Conservation (phyloP, 2,329 filamentous ascomycete genomes). For the Verruconis gallopava region DNA sequence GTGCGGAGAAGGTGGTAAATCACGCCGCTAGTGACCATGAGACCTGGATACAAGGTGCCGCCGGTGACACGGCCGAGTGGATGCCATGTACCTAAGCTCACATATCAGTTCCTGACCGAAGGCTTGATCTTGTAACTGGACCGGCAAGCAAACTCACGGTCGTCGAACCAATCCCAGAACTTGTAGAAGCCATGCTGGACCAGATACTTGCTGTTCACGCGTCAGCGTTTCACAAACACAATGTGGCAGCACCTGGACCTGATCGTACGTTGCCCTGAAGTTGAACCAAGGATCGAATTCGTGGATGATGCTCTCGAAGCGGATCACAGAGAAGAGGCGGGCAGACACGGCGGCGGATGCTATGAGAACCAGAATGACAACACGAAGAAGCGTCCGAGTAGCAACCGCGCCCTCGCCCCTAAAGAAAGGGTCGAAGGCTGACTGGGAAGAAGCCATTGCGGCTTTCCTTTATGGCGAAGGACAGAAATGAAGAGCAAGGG, state of each 20-base stretch:
- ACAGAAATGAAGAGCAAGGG: too few relatives aligned
- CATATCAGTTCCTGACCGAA: slow-evolving; percentile 6
- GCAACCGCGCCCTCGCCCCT: slow-evolving; percentile 69
- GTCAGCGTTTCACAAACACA: neutral
- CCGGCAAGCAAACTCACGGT: slow-evolving; percentile 45
- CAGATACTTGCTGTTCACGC: slow-evolving; percentile 63
- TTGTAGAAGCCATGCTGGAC: slow-evolving; percentile 95
- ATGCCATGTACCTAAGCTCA: slow-evolving; percentile 75
- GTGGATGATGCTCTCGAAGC: slow-evolving; percentile 99
- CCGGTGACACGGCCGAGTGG: slow-evolving; percentile 95
- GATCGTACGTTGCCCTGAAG: slow-evolving; percentile 66
- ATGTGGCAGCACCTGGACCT: neutral
- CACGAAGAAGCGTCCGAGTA: slow-evolving; percentile 70
- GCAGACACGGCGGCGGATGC: slow-evolving; percentile 84
- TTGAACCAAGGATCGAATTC: slow-evolving; percentile 99
- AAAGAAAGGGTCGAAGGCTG: slow-evolving; percentile 36
- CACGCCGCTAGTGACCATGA: slow-evolving; percentile 96
- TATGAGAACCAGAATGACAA: slow-evolving; percentile 83
- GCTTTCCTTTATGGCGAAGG: too few relatives aligned
- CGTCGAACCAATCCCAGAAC: slow-evolving; percentile 99
- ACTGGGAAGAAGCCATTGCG: slow-evolving; percentile 3
- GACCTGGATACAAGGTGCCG: slow-evolving; percentile 93
- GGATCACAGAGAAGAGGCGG: slow-evolving; percentile 85
- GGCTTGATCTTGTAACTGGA: slow-evolving; percentile 5
- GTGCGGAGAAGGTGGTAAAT: slow-evolving; percentile 91